A percentile compares a stretch with the other conserved stretches of the same genome.
Evolutionary conservation across 495 filamentous ascomycete genomes (phyloP).

Genomic region (Collariella sp.): DNA sequence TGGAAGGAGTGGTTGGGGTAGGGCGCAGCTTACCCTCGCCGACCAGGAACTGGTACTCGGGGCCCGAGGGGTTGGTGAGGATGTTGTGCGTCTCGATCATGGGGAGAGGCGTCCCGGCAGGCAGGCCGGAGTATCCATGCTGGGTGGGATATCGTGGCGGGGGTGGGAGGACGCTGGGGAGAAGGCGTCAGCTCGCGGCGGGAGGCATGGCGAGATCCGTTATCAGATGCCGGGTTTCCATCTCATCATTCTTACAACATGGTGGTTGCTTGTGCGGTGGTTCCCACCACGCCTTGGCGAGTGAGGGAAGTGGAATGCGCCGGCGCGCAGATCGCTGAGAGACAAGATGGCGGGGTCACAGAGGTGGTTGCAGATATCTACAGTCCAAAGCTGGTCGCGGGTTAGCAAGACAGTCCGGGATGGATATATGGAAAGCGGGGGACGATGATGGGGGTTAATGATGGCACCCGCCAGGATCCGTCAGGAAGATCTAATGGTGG

Average conservation of each 20-base stretch:
- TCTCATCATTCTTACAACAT: slow-evolving; percentile 23
- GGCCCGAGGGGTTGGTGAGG: slow-evolving; percentile 66
- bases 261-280: slow-evolving; percentile 7
- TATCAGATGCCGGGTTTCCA: neutral
- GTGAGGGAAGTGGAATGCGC: neutral
- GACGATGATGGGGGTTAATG: too few relatives aligned
- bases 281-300: slow-evolving; percentile 1
- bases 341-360: too few relatives aligned
- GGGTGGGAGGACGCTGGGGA: slow-evolving; percentile 65
- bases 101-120: slow-evolving; percentile 51
- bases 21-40: slow-evolving; percentile 71
- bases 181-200: slow-evolving; percentile 14
- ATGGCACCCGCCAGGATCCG: too few relatives aligned
- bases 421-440: too few relatives aligned
- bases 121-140: slow-evolving; percentile 55
- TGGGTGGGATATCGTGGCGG: slow-evolving; percentile 73
- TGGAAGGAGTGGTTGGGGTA: neutral
- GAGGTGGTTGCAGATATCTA: too few relatives aligned
- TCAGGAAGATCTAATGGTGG: too few relatives aligned
- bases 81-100: slow-evolving; percentile 90
- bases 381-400: too few relatives aligned
- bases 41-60: slow-evolving; percentile 74
- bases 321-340: neutral
- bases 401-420: too few relatives aligned
- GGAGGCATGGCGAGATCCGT: neutral